Percentiles rank a stretch among this genome's conserved stretches.
Conservation (phyloP, 2,329 filamentous ascomycete species). For the Aspergillus puulaauensis region DNA sequence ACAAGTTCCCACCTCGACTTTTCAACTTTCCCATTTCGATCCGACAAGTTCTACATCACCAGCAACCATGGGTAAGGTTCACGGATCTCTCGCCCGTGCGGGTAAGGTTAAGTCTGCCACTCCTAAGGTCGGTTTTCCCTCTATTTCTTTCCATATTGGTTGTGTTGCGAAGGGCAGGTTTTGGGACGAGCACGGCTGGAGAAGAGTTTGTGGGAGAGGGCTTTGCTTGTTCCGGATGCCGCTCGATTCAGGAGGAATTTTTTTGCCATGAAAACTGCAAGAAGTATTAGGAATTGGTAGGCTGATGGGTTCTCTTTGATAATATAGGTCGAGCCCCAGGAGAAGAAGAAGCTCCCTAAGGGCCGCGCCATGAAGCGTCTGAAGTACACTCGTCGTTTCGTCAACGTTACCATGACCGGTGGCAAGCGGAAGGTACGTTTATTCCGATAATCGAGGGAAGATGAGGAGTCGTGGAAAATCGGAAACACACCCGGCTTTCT, state of each 20-base stretch:
- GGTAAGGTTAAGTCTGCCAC: conserved; percentile 27
- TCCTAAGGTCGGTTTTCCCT: conserved; percentile 17
- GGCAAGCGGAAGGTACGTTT: conserved; percentile 90
- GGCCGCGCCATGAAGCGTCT: conserved; percentile 96
- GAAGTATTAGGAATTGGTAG: background rate
- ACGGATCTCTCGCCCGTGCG: conserved; percentile 63
- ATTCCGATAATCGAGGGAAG: background rate
- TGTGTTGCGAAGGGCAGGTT: background rate
- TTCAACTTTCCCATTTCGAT: conserved; percentile 21
- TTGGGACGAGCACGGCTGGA: background rate
- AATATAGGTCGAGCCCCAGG: conserved; percentile 38
- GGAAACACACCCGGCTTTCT: background rate
- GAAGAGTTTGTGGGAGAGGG: background rate
- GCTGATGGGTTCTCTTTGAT: conserved; percentile 11
- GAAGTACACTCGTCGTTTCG: conserved; percentile 95
- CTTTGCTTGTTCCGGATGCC: background rate
- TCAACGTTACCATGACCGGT: conserved; percentile 95
- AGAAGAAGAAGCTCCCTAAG: conserved; percentile 97
- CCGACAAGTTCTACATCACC: conserved; percentile 33
- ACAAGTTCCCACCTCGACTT: conserved; percentile 3
- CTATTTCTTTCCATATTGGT: background rate
- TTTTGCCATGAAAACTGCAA: background rate
- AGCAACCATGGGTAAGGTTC: conserved; percentile 85
- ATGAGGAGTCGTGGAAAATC: background rate
- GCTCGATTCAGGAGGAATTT: background rate